Conservation (phyloP, 768 basidiomycete species). For the Russula abietina region DNA sequence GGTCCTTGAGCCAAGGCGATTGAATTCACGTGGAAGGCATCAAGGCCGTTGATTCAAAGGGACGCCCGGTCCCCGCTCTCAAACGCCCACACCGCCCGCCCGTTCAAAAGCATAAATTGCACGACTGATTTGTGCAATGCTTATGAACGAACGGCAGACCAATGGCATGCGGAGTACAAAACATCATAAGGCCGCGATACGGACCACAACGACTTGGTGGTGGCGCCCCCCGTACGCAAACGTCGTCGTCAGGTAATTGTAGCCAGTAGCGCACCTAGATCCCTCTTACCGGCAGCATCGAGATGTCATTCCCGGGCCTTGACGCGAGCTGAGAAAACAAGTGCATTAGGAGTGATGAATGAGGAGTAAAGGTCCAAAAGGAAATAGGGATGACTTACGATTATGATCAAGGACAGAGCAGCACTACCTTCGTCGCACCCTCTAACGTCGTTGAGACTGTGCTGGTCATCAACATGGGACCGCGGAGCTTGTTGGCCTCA, state of each 20-base stretch:
- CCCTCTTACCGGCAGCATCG: slow-evolving; percentile 79
- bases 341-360: background rate
- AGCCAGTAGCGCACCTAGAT: slow-evolving; percentile 65
- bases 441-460: slow-evolving; percentile 35
- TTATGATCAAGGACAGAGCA: slow-evolving; percentile 92
- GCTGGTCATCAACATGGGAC: slow-evolving; percentile 24
- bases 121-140: background rate
- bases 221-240: background rate
- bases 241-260: slow-evolving; percentile 29
- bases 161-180: background rate
- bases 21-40: background rate
- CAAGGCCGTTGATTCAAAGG: background rate
- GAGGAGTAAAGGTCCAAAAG: no score
- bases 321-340: slow-evolving; percentile 57
- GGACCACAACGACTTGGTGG: background rate
- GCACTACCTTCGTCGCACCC: slow-evolving; percentile 70
- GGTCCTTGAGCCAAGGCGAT: slow-evolving; percentile 1
- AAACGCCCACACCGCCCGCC: background rate
- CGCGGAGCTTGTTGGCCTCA: slow-evolving; percentile 27
- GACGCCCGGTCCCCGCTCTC: background rate
- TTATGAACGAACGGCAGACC: background rate
- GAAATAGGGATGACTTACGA: slow-evolving; percentile 41
- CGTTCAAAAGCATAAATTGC: background rate
- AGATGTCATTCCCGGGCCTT: slow-evolving; percentile 88
- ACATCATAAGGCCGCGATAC: background rate